Base-by-base conservation (phyloP, 768 basidiomycete genomes). In the Cantharellus cinnabarinus region DNA sequence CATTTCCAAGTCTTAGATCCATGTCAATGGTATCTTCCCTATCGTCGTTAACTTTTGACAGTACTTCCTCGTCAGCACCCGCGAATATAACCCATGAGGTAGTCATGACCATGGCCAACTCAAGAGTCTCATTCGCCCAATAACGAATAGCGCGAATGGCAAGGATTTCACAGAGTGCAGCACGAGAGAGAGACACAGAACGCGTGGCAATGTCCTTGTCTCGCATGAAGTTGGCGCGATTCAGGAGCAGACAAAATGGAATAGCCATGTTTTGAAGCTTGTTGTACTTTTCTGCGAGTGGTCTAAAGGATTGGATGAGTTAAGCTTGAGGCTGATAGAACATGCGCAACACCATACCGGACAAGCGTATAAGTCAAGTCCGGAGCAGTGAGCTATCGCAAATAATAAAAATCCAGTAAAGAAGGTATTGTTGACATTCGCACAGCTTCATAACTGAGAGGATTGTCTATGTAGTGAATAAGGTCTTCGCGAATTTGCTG, bases 311-410 rank as follows among this genome's bases (percentile, higher is more conserved):
- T 39, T 44, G 34, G 29, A 34, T 41, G 35, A 38, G 53, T 15
- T 40, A 41, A 35, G 5, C 41, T 38, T 57, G 44, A 38, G 41
- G 15, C 29, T 38, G 29, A 4, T 52, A 15, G 34, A 4, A 34
- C 34, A 5, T 5, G 20, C 20, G 20, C 20, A 57, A 14, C 15
- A 38, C 59, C 66, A 52, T n/a, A 68, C 70, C 69, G 59, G 15
- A 94, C 75, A 62, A 97, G 81, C 1, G 88, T 85, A 67, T 95
- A 95, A 1, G 85, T 89, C 41, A 91, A 76, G 68, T 97, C 93
- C 2, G 93, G 88, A 1, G 83, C 82, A 1, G 77, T 77, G 51
- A 95, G 73, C 82, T 93, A 61, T 39, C 20, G 4, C 55, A 41
- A 29, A 61, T 10, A 10, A 20, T 20, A 69, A 14, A 57, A 58